Base-by-base conservation (phyloP, 1,139 yeast genomes). In the Saccharomyces pastorianus region DNA sequence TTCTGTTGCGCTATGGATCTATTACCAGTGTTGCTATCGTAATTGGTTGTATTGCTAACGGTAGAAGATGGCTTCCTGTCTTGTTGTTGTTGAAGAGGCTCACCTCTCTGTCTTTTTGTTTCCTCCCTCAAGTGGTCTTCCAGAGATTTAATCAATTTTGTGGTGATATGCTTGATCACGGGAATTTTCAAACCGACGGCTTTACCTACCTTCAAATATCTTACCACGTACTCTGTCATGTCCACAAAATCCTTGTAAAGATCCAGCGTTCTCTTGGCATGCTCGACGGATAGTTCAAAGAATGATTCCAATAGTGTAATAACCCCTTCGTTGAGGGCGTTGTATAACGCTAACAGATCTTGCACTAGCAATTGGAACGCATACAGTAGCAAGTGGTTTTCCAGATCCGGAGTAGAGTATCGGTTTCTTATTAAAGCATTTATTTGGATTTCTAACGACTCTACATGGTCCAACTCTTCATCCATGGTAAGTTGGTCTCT, bases 161-260 rank as follows among this genome's bases (percentile, higher is more conserved):
- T 91, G n/a, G 98, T 98, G 0, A 98, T 97, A 71, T 93, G 99
- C 69, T 89, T 89, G 58, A 93, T 91, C 13, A 96, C 91, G 28
- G 99, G 99, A 29, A 93, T 96, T 66, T 87, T 90, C 58, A 93
- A 75, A 64, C 90, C 90, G 0, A 98, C 89, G 2, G 93, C 83
- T 67, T 93, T 91, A 5, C 98, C 99, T 20, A 87, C 84, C 62
- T 95, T 82, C 64, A 93, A 76, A 69, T 86, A 93, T 62, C 84
- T 86, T 47, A 93, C 93, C 23, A 91, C 98, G 65, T 85, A 85
- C 54, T 85, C 84, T 0, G 99, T 93, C 67, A 89, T 84, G 57
- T 84, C 86, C 51, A 91, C 95, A 71, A 93, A 93, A 58, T 79
- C 80, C 63, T 86, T 88, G 74, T 93, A 93, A 51, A 93, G 83